Base-by-base conservation (phyloP, 208 protist genomes). In the Acanthamoeba healyi region DNA sequence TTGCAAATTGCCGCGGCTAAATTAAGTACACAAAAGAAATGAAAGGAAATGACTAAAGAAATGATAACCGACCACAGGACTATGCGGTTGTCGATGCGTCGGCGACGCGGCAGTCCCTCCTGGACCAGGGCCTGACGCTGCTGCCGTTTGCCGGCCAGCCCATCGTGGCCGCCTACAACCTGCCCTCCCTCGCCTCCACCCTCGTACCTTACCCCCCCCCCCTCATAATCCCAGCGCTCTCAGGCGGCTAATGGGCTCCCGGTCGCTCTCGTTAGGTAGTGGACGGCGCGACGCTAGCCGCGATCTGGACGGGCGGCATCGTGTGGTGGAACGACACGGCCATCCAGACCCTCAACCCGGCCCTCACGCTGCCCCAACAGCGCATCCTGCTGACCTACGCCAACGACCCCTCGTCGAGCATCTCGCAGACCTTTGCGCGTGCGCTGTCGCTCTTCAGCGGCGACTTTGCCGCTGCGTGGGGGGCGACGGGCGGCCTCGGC, bases 301-400 rank as follows among this genome's bases (percentile, higher is more conserved):
- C 70, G 2, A 81, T 81, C 70, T 81, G 70, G 70, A 9, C 24
- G 17, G 70, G 70, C 38, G 14, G 15, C 15, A 26, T 81, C 22
- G 22, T 46, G 70, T 81, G 70, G 70, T 81, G 72, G 72, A 81
- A 81, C 40, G 72, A 81, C 40, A 51, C 72, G 72, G 34, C 72
- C 38, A 81, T 81, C 38, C 7, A 24, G 38, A 32, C 72, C n/a
- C 72, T 81, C 72, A 81, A 81, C 72, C 72, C 72, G 0, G 22
- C 22, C 72, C 24, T 32, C 34, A n/a, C 72, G 22, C 40, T 81
- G 19, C 72, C 72, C 0, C 7, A 26, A 9, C 19, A 81, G 19
- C 72, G 36, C 72, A 81, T 81, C 38, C 72, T 42, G 72, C 40
- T 81, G 32, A 22, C 72, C 38, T 81, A 81, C 72, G 72, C 72